Evolutionary conservation across 495 filamentous ascomycete species (phyloP).

Genomic region (Penicillium antarcticum): DNA sequence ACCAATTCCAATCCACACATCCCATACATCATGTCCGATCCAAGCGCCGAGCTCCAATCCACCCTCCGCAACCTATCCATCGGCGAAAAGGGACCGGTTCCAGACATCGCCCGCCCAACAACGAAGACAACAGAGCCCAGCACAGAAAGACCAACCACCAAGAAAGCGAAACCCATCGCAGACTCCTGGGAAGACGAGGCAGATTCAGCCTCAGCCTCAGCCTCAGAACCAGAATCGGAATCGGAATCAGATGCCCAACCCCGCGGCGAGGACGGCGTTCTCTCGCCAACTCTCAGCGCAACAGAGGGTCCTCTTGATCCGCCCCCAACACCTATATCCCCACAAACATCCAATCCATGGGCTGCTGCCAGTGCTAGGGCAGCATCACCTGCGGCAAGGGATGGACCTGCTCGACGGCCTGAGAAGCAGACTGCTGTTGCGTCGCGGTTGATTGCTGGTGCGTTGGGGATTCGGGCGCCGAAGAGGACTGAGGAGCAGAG

Average conservation of each 20-base stretch:
- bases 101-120: slow-evolving; percentile 30
- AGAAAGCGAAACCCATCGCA: slow-evolving; percentile 48
- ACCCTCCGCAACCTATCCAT: slow-evolving; percentile 46
- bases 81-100: slow-evolving; percentile 31
- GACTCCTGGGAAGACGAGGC: slow-evolving; percentile 88
- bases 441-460: slow-evolving; percentile 83
- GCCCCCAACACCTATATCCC: slow-evolving; percentile 59
- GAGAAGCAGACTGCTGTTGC: slow-evolving; percentile 94
- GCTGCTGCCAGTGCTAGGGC: not conserved
- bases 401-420: slow-evolving; percentile 49
- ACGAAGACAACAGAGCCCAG: slow-evolving; percentile 7
- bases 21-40: slow-evolving; percentile 24
- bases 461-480: slow-evolving; percentile 76
- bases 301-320: slow-evolving; percentile 48
- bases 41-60: slow-evolving; percentile 37
- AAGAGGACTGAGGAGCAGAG: slow-evolving; percentile 83
- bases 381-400: slow-evolving; percentile 16
- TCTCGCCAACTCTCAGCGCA: slow-evolving; percentile 32
- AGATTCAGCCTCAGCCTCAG: slow-evolving; percentile 31
- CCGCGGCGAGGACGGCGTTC: slow-evolving; percentile 10
- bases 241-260: slow-evolving; percentile 9
- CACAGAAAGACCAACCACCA: slow-evolving; percentile 30
- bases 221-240: slow-evolving; percentile 33
- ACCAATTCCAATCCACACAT: not conserved
- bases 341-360: slow-evolving; percentile 38